phyloP scores from a whole-genome alignment of 768 basidiomycete species.

The Favolaschia claudopus region DNA sequence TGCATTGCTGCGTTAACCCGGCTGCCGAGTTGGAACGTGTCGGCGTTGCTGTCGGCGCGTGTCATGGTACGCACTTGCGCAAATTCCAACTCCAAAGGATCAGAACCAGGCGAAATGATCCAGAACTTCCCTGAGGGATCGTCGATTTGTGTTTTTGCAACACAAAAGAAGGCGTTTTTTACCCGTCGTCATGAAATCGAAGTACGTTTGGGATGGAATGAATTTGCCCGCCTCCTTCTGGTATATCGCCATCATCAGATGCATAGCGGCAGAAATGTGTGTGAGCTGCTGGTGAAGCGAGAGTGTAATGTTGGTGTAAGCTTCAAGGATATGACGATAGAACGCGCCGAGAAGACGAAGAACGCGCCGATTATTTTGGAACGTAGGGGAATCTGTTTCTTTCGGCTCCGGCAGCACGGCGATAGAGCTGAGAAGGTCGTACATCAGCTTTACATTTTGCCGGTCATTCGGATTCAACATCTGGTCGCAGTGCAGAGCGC shows the following conservation, averaged over 20 bases:
- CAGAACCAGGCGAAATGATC: background rate
- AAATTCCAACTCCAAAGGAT: background rate
- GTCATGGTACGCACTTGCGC: background rate
- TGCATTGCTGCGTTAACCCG: too few species aligned
- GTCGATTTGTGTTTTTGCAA: slow-evolving; percentile 29
- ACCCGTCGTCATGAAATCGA: slow-evolving; percentile 27
- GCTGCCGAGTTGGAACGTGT: too few species aligned
- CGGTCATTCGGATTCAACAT: background rate
- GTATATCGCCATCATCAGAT: slow-evolving; percentile 1
- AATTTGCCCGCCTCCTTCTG: slow-evolving; percentile 5
- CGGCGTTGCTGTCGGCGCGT: background rate
- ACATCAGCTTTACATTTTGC: slow-evolving; percentile 3
- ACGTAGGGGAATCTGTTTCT: background rate
- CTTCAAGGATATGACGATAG: slow-evolving; percentile 5
- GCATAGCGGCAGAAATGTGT: background rate
- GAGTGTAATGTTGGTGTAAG: background rate
- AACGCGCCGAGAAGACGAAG: background rate
- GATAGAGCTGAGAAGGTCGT: slow-evolving; percentile 3
- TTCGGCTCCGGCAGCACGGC: background rate
- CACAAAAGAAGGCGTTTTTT: slow-evolving; percentile 32
- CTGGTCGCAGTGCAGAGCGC: background rate
- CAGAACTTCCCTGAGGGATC: slow-evolving; percentile 6
- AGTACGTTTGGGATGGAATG: slow-evolving; percentile 21
- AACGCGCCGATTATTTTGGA: slow-evolving; percentile 1
- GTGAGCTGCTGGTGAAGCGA: background rate